phyloP scores from a whole-genome alignment of 2,329 filamentous ascomycete genomes.

The Fusarium palustre region DNA sequence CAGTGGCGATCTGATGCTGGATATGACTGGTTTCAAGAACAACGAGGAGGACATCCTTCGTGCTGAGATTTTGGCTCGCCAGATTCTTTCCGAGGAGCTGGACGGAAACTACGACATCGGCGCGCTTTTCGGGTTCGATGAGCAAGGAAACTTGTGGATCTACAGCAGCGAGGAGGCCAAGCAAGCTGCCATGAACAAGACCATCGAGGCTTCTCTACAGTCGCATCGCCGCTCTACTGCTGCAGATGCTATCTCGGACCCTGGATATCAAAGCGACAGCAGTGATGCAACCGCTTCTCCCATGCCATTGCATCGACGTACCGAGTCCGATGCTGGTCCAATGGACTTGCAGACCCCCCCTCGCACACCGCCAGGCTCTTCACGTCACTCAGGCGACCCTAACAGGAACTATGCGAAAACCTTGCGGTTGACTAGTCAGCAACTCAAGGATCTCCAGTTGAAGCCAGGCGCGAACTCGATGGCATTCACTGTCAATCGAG shows the following conservation, averaged over 20 bases:
- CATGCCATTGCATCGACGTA: conserved; percentile 66
- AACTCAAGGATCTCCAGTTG: conserved; percentile 86
- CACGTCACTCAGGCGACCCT: conserved; percentile 73
- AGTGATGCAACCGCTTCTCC: conserved; percentile 68
- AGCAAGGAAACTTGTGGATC: conserved; percentile 98
- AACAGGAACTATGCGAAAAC: conserved; percentile 97
- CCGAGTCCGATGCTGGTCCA: conserved; percentile 74
- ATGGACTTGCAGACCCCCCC: conserved; percentile 72
- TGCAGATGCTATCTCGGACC: conserved; percentile 89
- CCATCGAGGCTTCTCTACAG: conserved; percentile 63
- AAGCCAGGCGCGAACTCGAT: conserved; percentile 90
- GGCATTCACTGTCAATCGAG: conserved; percentile 95
- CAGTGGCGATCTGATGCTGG: conserved; percentile 93
- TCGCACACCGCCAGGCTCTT: conserved; percentile 72
- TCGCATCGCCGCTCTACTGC: conserved; percentile 63
- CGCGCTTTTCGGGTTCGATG: conserved; percentile 92
- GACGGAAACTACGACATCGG: conserved; percentile 97
- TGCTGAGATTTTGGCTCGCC: conserved; percentile 92
- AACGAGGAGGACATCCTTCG: conserved; percentile 92
- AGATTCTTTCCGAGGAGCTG: conserved; percentile 91
- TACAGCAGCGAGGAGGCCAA: conserved; percentile 98
- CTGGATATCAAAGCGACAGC: conserved; percentile 94
- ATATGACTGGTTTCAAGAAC: conserved; percentile 97
- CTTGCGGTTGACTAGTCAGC: conserved; percentile 91
- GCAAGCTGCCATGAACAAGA: conserved; percentile 80